phyloP scores from a whole-genome alignment of 225 moss, liverwort and hornwort species.

The Anthoceros angustus region DNA sequence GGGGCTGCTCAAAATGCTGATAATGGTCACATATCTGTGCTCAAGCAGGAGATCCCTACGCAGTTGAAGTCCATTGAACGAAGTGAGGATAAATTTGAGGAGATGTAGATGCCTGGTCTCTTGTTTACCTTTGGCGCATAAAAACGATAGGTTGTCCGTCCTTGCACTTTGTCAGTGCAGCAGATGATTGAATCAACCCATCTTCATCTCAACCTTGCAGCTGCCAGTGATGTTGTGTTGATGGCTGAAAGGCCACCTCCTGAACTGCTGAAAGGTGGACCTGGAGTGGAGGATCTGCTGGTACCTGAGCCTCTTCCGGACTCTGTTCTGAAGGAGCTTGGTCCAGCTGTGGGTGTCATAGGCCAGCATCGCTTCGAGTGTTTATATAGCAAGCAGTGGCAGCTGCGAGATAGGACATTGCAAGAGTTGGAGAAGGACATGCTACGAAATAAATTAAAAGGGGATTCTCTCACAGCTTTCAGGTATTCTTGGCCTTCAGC shows the following conservation, averaged over 20 bases:
- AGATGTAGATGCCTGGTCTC: too few relatives aligned
- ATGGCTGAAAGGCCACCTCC: not conserved
- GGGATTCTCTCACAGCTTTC: constrained; percentile 35
- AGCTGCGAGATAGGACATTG: constrained; percentile 71
- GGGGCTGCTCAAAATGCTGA: not conserved
- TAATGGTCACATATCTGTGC: not conserved
- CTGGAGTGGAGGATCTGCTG: constrained; percentile 19
- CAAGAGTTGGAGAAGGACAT: constrained; percentile 50
- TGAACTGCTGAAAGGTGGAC: constrained; percentile 12
- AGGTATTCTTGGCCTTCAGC: constrained; percentile 20
- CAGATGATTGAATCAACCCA: too few relatives aligned
- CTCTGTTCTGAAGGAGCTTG: constrained; percentile 38
- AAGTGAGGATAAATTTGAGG: too few relatives aligned
- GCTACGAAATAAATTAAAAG: constrained; percentile 25
- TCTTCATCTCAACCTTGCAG: not conserved
- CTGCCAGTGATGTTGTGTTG: not conserved
- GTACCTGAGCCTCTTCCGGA: constrained; percentile 60
- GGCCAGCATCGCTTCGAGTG: constrained; percentile 64
- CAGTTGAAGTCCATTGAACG: too few relatives aligned
- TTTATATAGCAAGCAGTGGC: constrained; percentile 86
- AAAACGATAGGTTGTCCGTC: too few relatives aligned
- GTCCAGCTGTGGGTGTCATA: constrained; percentile 36
- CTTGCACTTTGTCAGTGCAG: too few relatives aligned
- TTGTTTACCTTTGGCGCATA: too few relatives aligned
- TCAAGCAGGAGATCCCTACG: not conserved